Base-by-base conservation (phyloP, 1,284 basidiomycete species). In the Puccinia triticina region DNA sequence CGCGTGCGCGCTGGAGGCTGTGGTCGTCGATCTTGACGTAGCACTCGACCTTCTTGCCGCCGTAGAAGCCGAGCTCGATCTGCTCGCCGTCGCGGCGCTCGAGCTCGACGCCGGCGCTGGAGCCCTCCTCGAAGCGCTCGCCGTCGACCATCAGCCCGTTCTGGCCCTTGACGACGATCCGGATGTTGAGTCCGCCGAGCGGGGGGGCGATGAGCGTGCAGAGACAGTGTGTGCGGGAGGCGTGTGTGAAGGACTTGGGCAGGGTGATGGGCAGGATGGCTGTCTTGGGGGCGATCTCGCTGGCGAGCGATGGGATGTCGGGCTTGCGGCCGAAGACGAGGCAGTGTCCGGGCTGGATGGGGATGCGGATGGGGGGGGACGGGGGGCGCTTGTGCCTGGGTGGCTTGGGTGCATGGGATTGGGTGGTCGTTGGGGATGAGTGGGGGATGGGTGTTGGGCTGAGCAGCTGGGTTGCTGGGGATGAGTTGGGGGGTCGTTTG, bases 141-240 rank as follows among this genome's bases (percentile, higher is more conserved):
- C 72, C 80, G 55, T 82, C 80, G 29, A 82, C 80, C 80, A 69
- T 82, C 23, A 82, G 26, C 11, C 80, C 80, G 50, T 82, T 82
- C 43, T 82, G 80, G 32, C 80, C 80, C 26, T 69, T 82, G 72
- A 82, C 80, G n/a, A 82, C 73, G 34, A 82, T 76, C 21, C 55
- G 48, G 21, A 82, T 53, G 29, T 53, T 82, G 4, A 82, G 73
- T 0, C 80, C 80, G 53, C 80, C 80, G 11, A 82, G 64, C 4
- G 80, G 80, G 26, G 80, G 80, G 32, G 71, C 80, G 59, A 82
- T 82, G 29, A 82, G 61, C 10, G 80, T 76, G 57, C 80, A 82
- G 34, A 64, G 46, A 69, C 71, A 74, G 66, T 82, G 80, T 26
- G 73, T 82, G 32, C 80, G 72, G 66, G 80, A 82, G 32, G 80